Conservation (phyloP, 352 stramenopile genomes). For the Globisporangium camurandrum region DNA sequence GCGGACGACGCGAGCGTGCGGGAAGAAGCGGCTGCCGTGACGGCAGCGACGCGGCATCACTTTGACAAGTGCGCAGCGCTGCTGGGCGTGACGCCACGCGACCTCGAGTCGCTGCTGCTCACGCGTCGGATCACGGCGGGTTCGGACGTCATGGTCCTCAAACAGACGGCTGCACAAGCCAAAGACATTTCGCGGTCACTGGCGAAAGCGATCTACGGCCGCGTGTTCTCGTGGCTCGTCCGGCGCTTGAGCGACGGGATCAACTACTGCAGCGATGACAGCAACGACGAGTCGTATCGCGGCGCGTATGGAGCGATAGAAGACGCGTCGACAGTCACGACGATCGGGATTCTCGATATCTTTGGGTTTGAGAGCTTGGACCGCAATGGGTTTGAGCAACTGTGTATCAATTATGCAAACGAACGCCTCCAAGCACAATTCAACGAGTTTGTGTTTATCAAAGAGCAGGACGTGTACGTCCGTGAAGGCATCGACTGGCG, state of each 20-base stretch:
- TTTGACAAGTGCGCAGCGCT: constrained; percentile 84
- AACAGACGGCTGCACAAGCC: constrained; percentile 55
- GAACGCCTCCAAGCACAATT: constrained; percentile 82
- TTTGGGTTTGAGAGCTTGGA: constrained; percentile 86
- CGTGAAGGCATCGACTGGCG: constrained; percentile 82
- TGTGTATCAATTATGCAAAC: constrained; percentile 81
- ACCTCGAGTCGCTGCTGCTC: constrained; percentile 86
- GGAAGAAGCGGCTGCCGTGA: constrained; percentile 48
- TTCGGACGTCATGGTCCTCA: constrained; percentile 82
- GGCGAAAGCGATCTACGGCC: constrained; percentile 94
- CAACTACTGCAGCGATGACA: constrained; percentile 48
- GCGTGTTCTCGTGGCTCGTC: constrained; percentile 95
- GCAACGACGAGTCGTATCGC: constrained; percentile 11
- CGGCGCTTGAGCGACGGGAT: constrained; percentile 73
- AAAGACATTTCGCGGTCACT: constrained; percentile 91
- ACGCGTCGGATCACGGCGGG: constrained; percentile 89
- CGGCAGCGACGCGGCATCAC: constrained; percentile 24
- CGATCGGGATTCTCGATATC: constrained; percentile 85
- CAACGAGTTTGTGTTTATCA: constrained; percentile 86
- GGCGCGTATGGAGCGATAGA: constrained; percentile 25
- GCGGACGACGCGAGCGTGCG: constrained; percentile 12
- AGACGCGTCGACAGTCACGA: constrained; percentile 29
- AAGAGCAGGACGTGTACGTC: constrained; percentile 78
- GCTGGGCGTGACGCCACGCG: constrained; percentile 72
- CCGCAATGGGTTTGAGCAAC: constrained; percentile 74